These are phyloP conservation scores for Backusella parvicylindrica DNA, from an alignment of 192 early-diverging fungal genomes.

Conservation along the genomic window DNA sequence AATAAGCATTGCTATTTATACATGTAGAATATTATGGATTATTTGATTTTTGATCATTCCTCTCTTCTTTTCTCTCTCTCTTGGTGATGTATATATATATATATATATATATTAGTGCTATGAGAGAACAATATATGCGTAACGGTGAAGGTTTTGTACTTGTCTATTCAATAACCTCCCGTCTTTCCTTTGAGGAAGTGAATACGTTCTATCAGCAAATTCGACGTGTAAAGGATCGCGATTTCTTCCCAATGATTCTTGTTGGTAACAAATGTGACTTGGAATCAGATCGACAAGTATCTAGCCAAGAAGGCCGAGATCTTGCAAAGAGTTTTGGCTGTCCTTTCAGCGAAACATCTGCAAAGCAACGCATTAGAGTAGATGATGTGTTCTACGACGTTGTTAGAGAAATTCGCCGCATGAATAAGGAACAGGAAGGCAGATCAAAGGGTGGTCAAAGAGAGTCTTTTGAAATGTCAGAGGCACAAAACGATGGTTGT, in stretches of 20 bases:
- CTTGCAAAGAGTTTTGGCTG: constrained; percentile 56
- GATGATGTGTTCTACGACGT: constrained; percentile 44
- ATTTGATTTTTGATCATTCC: too few species aligned
- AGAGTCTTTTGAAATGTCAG: constrained; percentile 12
- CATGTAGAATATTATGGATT: too few species aligned
- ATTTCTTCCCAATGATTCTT: constrained; percentile 74
- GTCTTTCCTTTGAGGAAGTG: constrained; percentile 75
- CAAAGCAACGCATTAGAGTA: constrained; percentile 36
- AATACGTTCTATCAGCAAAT: constrained; percentile 70
- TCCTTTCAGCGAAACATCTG: constrained; percentile 60
- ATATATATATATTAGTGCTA: too few species aligned
- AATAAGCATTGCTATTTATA: too few species aligned
- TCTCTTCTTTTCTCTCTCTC: not conserved
- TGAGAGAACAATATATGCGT: constrained; percentile 73
- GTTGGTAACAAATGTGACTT: constrained; percentile 91
- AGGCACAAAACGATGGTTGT: constrained; percentile 3
- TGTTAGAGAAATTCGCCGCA: constrained; percentile 80
- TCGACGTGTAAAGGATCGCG: constrained; percentile 75
- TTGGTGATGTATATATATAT: too few species aligned
- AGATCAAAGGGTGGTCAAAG: constrained; percentile 8
- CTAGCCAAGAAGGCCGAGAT: constrained; percentile 48
- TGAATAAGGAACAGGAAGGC: constrained; percentile 65
- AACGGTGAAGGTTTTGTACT: constrained; percentile 83
- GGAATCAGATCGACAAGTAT: constrained; percentile 58
- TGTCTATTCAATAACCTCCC: constrained; percentile 77